Conservation (phyloP, 2,329 filamentous ascomycete genomes). For the Nemania diffusa region DNA sequence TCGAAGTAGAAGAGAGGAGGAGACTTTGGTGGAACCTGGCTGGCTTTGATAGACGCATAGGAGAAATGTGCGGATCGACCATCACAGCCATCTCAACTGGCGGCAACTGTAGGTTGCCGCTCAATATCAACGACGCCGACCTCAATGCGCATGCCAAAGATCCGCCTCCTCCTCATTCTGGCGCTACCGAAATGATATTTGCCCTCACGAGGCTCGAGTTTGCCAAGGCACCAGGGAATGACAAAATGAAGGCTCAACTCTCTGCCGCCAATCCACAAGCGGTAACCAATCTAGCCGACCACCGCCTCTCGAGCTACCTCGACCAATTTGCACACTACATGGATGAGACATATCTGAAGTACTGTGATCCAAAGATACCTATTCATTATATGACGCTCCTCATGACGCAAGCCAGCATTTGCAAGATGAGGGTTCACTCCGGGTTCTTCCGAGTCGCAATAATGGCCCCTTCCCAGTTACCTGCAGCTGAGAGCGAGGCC, state of each 20-base stretch:
- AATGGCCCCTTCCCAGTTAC: slow-evolving; percentile 52
- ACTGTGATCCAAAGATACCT: slow-evolving; percentile 68
- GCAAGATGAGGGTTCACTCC: slow-evolving; percentile 65
- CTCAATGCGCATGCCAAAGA: slow-evolving; percentile 67
- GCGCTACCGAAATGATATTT: slow-evolving; percentile 70
- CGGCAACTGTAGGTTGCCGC: slow-evolving; percentile 65
- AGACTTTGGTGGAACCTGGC: slow-evolving; percentile 79
- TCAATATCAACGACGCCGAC: slow-evolving; percentile 72
- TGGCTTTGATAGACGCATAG: slow-evolving; percentile 74
- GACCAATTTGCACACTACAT: slow-evolving; percentile 66
- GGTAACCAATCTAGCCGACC: slow-evolving; percentile 61
- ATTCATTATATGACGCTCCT: slow-evolving; percentile 68
- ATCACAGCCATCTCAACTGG: slow-evolving; percentile 66
- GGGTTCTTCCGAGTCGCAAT: slow-evolving; percentile 63
- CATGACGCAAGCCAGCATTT: slow-evolving; percentile 66
- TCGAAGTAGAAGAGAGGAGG: slow-evolving; percentile 76
- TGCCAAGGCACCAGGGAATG: slow-evolving; percentile 63
- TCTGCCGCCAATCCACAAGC: slow-evolving; percentile 53
- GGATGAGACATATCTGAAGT: slow-evolving; percentile 64
- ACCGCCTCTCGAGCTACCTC: slow-evolving; percentile 61
- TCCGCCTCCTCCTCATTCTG: slow-evolving; percentile 58
- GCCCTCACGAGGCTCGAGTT: slow-evolving; percentile 67
- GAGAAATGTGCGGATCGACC: slow-evolving; percentile 71
- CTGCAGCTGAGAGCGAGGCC: slow-evolving; percentile 60
- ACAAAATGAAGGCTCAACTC: slow-evolving; percentile 52